Base-by-base conservation (phyloP, 1,284 basidiomycete species). In the Rhodofomes roseus region DNA sequence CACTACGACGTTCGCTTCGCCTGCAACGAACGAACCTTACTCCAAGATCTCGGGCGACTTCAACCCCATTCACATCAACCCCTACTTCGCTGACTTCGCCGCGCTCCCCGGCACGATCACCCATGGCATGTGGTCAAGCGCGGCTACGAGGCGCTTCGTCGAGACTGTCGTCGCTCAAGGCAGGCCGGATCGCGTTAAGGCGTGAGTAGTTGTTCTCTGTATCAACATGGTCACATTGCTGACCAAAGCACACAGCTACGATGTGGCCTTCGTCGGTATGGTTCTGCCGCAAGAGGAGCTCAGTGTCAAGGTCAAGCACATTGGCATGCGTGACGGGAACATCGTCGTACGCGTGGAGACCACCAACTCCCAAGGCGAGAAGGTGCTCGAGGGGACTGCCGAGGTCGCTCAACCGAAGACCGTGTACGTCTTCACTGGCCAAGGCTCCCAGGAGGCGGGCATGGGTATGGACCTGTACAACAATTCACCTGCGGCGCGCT, bases 381-480 rank as follows among this genome's bases (percentile, higher is more conserved):
- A 93, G 77, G 95, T 98, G 59, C 81, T 98, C 48, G 89, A 93
- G 64, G 96, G 96, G 44, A 86, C 91, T 22, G 93, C 96, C 1
- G 95, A 98, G 74, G 94, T 98, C 64, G 88, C 88, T 16, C 96
- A 98, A 76, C 88, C 94, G 2, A 86, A 88, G 16, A 97, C 96
- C 18, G 93, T 93, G 54, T 98, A 98, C 70, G 95, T 98, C 70
- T 98, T 98, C 82, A 99, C 96, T 57, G 96, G 96, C 54, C 96
- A 99, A 75, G 96, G 96, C 58, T 98, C 95, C 25, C 97, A 99
- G 76, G 96, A 99, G 76, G 89, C 91, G 53, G 95, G 96, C 40
- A 99, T 99, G 96, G 96, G 97, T 43, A 98, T 99, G 96, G 96
- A 98, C 68, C 84, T 99, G 3, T 99, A 98, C 83, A 90, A 88